Conservation (phyloP, 176 grass and related monocot genomes). For the Guadua angustifolia region DNA sequence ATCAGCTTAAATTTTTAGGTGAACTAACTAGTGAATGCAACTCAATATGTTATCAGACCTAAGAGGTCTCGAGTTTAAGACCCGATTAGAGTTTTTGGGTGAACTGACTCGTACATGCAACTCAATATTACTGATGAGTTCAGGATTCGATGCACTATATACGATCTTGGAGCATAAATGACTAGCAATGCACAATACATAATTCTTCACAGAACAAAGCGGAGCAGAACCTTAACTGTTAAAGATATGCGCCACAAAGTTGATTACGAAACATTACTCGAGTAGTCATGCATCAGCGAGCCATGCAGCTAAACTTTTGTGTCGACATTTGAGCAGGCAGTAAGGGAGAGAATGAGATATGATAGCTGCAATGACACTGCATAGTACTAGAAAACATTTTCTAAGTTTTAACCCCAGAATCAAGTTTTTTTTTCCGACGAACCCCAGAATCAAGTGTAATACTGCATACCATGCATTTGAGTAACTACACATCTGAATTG, state of each 20-base stretch:
- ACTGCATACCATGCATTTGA: not conserved
- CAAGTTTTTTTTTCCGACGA: too few relatives aligned
- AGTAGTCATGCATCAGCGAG: conserved; percentile 10
- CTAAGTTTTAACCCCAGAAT: not conserved
- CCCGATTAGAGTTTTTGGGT: too few relatives aligned
- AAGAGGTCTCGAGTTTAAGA: too few relatives aligned
- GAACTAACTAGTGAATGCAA: too few relatives aligned
- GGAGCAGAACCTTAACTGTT: conserved; percentile 39
- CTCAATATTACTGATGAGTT: not conserved
- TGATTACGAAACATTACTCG: conserved; percentile 37
- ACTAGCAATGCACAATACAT: conserved; percentile 1
- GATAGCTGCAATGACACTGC: not conserved
- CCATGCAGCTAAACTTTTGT: not conserved
- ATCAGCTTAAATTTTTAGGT: too few relatives aligned
- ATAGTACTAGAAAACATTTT: not conserved
- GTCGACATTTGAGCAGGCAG: not conserved
- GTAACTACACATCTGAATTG: not conserved
- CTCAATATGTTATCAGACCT: too few relatives aligned
- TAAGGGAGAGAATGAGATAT: not conserved
- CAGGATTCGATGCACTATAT: conserved; percentile 2
- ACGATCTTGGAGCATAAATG: conserved; percentile 18
- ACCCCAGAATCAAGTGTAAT: not conserved
- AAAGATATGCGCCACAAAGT: conserved; percentile 44
- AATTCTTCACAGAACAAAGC: conserved; percentile 38
- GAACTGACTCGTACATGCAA: too few relatives aligned